Base-by-base conservation (phyloP, 2,329 filamentous ascomycete genomes). In the Exophiala lecanii-corni region DNA sequence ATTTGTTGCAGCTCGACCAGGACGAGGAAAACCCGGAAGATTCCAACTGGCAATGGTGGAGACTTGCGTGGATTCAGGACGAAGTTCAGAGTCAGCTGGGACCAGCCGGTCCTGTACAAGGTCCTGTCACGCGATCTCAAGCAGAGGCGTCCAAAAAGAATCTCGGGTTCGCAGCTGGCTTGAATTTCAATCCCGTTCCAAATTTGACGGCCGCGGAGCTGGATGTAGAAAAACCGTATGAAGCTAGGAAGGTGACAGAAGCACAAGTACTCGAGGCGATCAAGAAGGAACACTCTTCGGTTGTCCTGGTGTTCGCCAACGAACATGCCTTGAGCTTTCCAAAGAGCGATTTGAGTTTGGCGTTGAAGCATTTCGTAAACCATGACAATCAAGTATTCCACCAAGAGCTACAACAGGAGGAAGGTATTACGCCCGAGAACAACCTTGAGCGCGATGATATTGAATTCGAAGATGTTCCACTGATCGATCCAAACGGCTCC, bases 271-370 rank as follows among this genome's bases (percentile, higher is more conserved):
- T 81, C 39, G 62, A 70, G 51, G 66, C 76, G 50, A 72, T 74
- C 40, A 67, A 66, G 17, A 66, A 70, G 25, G 76, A 81, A 51
- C 68, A 70, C 39, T 67, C 62, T 21, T 70, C 66, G 6, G 75
- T 72, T 2, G 59, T 82, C 1, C 67, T 82, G 7, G 72, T 82
- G 2, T 82, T 82, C 56, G 78, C 77, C 15, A 78, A 70, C 53
- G 70, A 75, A 16, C 62, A 62, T 42, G 69, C 70, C 15, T 55
- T 71, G 43, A 58, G 57, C 17, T 59, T 62, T 36, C 51, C 56
- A 33, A 57, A 56, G 15, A 58, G 56, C 5, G 51, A 59, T 57
- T 41, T 55, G 28, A 48, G 47, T 40, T 16, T 38, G 21, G 28
- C 39, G 2, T 28, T 54, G 18, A 44, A 70, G 62, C 55, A 64